phyloP scores from a whole-genome alignment of 1,284 basidiomycete genomes.

The Ustilago hordei region DNA sequence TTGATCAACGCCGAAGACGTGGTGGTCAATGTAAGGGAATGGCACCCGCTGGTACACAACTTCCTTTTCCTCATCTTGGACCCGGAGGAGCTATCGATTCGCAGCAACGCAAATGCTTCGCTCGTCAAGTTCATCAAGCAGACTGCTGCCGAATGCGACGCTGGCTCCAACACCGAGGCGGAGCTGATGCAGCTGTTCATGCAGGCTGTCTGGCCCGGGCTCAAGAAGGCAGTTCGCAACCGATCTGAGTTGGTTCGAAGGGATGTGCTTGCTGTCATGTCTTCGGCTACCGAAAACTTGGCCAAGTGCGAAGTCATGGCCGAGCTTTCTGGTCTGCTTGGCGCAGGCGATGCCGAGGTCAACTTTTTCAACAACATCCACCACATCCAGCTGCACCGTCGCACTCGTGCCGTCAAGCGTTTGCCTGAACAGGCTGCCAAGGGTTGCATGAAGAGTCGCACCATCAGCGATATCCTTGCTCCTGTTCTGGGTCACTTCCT shows the following conservation, averaged over 20 bases:
- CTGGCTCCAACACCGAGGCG: constrained; percentile 21
- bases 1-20: constrained; percentile 78
- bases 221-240: constrained; percentile 84
- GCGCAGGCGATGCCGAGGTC: constrained; percentile 90
- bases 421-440: constrained; percentile 84
- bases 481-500: constrained; percentile 89
- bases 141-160: constrained; percentile 30
- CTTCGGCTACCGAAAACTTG: constrained; percentile 76
- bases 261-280: constrained; percentile 85
- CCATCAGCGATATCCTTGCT: constrained; percentile 84
- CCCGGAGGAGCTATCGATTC: constrained; percentile 85
- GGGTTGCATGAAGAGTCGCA: constrained; percentile 78
- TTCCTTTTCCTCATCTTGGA: constrained; percentile 89
- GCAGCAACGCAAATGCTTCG: constrained; percentile 82
- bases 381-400: constrained; percentile 92
- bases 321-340: constrained; percentile 86
- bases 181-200: constrained; percentile 73
- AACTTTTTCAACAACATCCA: constrained; percentile 97
- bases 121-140: constrained; percentile 80
- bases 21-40: constrained; percentile 72
- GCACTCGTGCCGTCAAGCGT: constrained; percentile 86
- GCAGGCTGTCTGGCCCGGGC: constrained; percentile 80
- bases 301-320: constrained; percentile 76
- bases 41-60: constrained; percentile 87
- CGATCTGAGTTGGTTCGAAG: constrained; percentile 88